Conservation (phyloP, 2,329 filamentous ascomycete species). For the Pleurostoma richardsiae region DNA sequence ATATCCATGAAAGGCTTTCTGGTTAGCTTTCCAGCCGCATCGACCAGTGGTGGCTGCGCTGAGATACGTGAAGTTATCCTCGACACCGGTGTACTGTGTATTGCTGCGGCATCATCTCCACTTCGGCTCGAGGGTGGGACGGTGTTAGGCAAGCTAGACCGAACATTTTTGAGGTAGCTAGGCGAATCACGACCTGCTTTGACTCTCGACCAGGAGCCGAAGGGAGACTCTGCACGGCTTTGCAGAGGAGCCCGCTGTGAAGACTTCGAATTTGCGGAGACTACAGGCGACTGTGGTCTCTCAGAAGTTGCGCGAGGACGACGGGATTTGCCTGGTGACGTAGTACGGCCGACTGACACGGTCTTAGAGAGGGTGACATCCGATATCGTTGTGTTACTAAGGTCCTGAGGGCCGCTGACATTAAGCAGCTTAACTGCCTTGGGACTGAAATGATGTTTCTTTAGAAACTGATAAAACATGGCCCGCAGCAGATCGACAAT, state of each 20-base stretch:
- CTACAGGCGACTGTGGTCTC: no score
- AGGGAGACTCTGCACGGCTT: slow-evolving; percentile 16
- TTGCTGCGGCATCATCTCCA: no score
- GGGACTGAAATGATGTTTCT: slow-evolving; percentile 64
- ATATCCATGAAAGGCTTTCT: slow-evolving; percentile 39
- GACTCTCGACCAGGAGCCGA: slow-evolving; percentile 32
- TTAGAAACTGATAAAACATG: slow-evolving; percentile 70
- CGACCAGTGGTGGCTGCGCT: slow-evolving; percentile 23
- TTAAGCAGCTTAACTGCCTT: slow-evolving; percentile 19
- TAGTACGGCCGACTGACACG: no score
- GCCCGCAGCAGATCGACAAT: slow-evolving; percentile 62
- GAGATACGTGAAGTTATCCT: no score
- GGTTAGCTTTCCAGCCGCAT: slow-evolving; percentile 32
- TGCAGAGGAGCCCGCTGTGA: no score
- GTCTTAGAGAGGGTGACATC: no score
- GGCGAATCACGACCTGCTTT: slow-evolving; percentile 10
- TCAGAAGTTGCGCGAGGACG: no score
- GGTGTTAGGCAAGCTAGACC: no score
- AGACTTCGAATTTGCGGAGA: no score
- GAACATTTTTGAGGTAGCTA: slow-evolving; percentile 11
- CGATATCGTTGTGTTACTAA: background rate
- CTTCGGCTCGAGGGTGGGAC: no score
- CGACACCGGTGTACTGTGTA: no score
- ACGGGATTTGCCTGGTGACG: no score
- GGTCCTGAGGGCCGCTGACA: background rate